phyloP scores from a whole-genome alignment of 1,284 basidiomycete genomes.

The Moesziomyces sp. region DNA sequence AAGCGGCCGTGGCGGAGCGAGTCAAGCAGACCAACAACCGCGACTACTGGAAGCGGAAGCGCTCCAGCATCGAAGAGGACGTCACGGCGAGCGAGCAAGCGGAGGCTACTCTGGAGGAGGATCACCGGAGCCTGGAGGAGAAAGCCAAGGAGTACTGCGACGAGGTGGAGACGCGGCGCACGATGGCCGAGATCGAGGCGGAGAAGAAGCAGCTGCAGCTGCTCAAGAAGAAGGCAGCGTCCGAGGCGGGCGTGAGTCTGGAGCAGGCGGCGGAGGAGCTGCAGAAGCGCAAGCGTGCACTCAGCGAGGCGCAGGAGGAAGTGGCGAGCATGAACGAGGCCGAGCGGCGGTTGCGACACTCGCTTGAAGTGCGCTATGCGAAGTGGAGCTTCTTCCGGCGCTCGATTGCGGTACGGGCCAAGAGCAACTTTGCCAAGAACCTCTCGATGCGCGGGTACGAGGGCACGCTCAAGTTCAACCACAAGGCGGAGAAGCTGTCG shows the following conservation, averaged over 20 bases:
- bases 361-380: constrained; percentile 50
- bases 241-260: constrained; percentile 76
- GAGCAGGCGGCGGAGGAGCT: constrained; percentile 80
- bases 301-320: constrained; percentile 73
- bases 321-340: constrained; percentile 73
- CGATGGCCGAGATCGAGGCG: constrained; percentile 73
- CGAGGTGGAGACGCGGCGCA: constrained; percentile 73
- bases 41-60: constrained; percentile 46
- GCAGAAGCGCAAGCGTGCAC: constrained; percentile 68
- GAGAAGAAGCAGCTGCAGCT: constrained; percentile 75
- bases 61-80: constrained; percentile 32
- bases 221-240: constrained; percentile 75
- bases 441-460: constrained; percentile 79
- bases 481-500: constrained; percentile 75
- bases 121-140: constrained; percentile 40
- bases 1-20: constrained; percentile 47
- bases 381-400: constrained; percentile 88
- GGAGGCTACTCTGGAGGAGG: constrained; percentile 73
- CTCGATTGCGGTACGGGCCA: constrained; percentile 85
- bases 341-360: constrained; percentile 18
- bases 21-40: constrained; percentile 62
- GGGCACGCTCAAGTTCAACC: constrained; percentile 77
- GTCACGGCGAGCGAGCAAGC: constrained; percentile 69
- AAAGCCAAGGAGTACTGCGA: constrained; percentile 76
- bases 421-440: constrained; percentile 82